Conservation (phyloP, 2,329 filamentous ascomycete genomes). For the Juglanconis sp. region DNA sequence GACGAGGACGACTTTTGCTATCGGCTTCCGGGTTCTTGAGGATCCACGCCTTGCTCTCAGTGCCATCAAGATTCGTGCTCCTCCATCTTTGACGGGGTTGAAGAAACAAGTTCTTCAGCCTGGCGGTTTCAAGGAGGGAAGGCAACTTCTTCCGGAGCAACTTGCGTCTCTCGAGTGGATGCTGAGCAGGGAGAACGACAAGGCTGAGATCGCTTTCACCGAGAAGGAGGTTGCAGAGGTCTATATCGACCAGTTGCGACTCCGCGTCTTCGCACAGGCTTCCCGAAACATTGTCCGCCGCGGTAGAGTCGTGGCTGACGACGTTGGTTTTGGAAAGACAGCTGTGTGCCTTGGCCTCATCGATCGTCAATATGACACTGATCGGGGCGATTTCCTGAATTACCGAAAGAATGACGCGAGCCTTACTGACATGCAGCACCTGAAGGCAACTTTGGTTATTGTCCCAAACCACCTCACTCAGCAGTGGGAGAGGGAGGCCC, state of each 20-base stretch:
- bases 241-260: neutral
- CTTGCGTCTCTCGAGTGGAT: slow-evolving; percentile 25
- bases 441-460: slow-evolving; percentile 37
- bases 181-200: slow-evolving; percentile 22
- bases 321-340: slow-evolving; percentile 45
- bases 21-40: slow-evolving; percentile 14
- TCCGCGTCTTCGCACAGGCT: slow-evolving; percentile 7
- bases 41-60: slow-evolving; percentile 2
- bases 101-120: neutral
- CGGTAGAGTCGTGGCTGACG: slow-evolving; percentile 41
- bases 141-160: slow-evolving; percentile 23
- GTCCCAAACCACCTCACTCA: slow-evolving; percentile 37
- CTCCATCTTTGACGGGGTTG: neutral
- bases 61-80: neutral
- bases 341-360: slow-evolving; percentile 37
- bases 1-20: slow-evolving; percentile 5
- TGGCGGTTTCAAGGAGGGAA: slow-evolving; percentile 9
- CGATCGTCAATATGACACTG: slow-evolving; percentile 24
- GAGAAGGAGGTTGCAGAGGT: slow-evolving; percentile 40
- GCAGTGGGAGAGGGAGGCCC: slow-evolving; percentile 36
- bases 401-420: slow-evolving; percentile 17
- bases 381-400: slow-evolving; percentile 19
- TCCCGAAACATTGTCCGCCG: slow-evolving; percentile 16
- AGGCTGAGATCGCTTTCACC: neutral
- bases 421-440: slow-evolving; percentile 22